Conservation (phyloP, 2,329 filamentous ascomycete genomes). For the Fusarium keratoplasticum region DNA sequence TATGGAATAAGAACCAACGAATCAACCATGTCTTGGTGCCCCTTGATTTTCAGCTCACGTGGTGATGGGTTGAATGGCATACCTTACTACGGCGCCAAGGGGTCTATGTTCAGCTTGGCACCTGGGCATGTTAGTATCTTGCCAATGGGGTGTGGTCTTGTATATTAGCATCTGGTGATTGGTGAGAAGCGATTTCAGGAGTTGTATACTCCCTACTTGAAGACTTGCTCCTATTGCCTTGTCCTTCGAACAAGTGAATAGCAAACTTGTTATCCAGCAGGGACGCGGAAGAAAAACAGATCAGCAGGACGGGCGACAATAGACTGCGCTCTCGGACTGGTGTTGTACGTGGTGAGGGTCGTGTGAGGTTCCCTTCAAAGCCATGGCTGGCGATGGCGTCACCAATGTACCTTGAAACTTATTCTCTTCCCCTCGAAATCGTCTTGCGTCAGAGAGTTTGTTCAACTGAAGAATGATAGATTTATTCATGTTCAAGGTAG, state of each 20-base stretch:
- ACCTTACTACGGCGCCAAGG: background rate
- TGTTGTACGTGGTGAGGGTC: background rate
- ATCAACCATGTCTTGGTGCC: background rate
- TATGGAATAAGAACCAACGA: conserved; percentile 35
- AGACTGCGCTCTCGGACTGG: no score
- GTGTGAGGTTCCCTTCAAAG: background rate
- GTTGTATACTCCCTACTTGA: accelerated
- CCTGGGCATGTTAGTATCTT: background rate
- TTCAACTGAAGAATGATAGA: background rate
- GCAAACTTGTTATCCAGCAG: accelerated
- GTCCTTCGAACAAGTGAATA: background rate
- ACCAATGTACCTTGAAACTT: background rate
- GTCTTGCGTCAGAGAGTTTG: background rate
- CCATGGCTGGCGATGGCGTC: background rate
- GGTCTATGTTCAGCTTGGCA: background rate
- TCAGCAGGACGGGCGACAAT: background rate
- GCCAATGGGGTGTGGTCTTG: background rate
- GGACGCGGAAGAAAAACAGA: background rate
- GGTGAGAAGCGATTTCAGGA: background rate
- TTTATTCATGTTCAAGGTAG: background rate
- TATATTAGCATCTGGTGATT: background rate
- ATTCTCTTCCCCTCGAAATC: background rate
- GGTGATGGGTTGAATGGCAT: background rate
- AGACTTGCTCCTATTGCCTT: background rate
- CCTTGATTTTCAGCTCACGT: background rate